Evolutionary conservation across 2,329 filamentous ascomycete species (phyloP).

Genomic region (Fusarium hostae): DNA sequence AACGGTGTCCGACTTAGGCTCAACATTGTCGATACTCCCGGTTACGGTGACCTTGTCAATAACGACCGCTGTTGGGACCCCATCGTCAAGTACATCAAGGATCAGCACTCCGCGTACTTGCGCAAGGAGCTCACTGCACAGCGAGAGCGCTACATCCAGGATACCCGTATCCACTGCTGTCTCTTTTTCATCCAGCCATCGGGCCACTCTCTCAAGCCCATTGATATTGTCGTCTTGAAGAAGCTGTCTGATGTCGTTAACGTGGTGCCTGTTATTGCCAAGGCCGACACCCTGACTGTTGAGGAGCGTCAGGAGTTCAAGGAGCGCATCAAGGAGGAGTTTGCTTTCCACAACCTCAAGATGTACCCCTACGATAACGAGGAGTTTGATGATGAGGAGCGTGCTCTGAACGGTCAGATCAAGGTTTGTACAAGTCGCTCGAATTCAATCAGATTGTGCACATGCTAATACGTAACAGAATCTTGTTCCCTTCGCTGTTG

Average conservation of each 20-base stretch:
- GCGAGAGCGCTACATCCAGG: slow-evolving; percentile 98
- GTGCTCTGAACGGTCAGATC: slow-evolving; percentile 91
- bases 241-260: slow-evolving; percentile 99
- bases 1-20: slow-evolving; percentile 96
- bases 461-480: slow-evolving; percentile 66
- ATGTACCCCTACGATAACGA: slow-evolving; percentile 99
- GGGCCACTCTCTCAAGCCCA: slow-evolving; percentile 97
- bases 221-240: slow-evolving; percentile 99
- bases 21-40: slow-evolving; percentile 99
- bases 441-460: background rate
- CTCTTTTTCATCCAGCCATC: slow-evolving; percentile 99
- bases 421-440: slow-evolving; percentile 71
- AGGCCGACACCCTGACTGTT: slow-evolving; percentile 94
- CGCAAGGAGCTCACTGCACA: slow-evolving; percentile 99
- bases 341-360: slow-evolving; percentile 99
- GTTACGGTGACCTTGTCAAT: slow-evolving; percentile 98
- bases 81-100: slow-evolving; percentile 99
- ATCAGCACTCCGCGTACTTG: slow-evolving; percentile 98
- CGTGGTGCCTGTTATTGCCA: slow-evolving; percentile 98
- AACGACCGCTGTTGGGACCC: slow-evolving; percentile 99
- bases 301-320: slow-evolving; percentile 98
- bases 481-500: slow-evolving; percentile 96
- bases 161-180: slow-evolving; percentile 99
- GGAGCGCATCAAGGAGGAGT: slow-evolving; percentile 99
- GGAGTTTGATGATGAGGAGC: slow-evolving; percentile 97